These are phyloP conservation scores for Penicillium palitans DNA, from an alignment of 2,329 filamentous ascomycete species.

Conservation along the genomic window DNA sequence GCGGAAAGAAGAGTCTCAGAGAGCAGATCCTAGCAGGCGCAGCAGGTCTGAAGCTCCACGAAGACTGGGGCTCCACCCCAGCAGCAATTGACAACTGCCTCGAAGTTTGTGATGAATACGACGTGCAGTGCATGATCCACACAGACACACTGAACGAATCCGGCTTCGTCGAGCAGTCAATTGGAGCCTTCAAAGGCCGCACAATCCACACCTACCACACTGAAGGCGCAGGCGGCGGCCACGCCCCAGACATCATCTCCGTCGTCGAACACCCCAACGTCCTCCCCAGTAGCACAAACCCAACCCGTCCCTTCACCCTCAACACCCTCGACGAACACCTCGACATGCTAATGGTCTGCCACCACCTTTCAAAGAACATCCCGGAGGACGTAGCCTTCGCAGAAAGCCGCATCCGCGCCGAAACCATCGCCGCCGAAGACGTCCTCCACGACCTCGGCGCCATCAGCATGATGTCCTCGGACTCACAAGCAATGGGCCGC, in stretches of 20 bases:
- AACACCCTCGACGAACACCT: constrained; percentile 96
- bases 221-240: constrained; percentile 90
- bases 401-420: constrained; percentile 87
- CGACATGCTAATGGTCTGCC: constrained; percentile 98
- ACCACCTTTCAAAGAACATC: constrained; percentile 88
- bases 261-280: constrained; percentile 89
- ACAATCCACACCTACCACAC: constrained; percentile 97
- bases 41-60: constrained; percentile 89
- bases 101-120: constrained; percentile 81
- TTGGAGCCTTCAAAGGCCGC: constrained; percentile 78
- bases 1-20: constrained; percentile 65
- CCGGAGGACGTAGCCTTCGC: constrained; percentile 95
- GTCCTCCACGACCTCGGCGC: constrained; percentile 92
- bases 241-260: constrained; percentile 93
- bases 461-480: constrained; percentile 96
- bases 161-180: constrained; percentile 92
- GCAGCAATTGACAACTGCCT: constrained; percentile 88
- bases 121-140: constrained; percentile 91
- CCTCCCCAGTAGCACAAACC: constrained; percentile 86
- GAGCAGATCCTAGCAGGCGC: constrained; percentile 82
- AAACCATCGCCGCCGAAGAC: constrained; percentile 96
- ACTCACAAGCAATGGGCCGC: constrained; percentile 95
- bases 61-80: constrained; percentile 93
- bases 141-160: constrained; percentile 96
- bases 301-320: constrained; percentile 82